Evolutionary conservation across 371 early-diverging fungal species (phyloP).

Genomic region (Lichtheimia corymbifera): DNA sequence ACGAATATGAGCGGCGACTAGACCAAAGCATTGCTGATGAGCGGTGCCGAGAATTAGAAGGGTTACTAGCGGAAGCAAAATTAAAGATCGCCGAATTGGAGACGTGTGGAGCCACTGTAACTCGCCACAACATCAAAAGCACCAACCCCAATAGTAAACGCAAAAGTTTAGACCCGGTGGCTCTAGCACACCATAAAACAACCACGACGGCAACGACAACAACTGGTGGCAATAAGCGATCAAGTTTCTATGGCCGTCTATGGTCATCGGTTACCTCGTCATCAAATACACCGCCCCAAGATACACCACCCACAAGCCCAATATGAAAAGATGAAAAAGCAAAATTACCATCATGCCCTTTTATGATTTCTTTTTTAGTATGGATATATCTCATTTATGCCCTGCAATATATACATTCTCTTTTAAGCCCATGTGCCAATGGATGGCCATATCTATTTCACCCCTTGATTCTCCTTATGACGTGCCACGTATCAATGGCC

Average conservation of each 20-base stretch:
- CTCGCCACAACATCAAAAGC: not conserved
- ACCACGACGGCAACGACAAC: not conserved
- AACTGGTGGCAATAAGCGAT: slow-evolving; percentile 11
- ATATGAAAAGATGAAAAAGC: not conserved
- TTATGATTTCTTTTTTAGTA: not conserved
- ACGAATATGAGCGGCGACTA: slow-evolving; percentile 1
- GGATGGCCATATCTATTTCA: not conserved
- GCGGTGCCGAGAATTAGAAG: slow-evolving; percentile 29
- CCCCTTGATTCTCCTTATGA: not conserved
- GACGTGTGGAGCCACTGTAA: slow-evolving; percentile 13
- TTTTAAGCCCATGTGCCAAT: not conserved
- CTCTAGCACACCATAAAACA: not conserved
- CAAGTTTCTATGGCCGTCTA: slow-evolving; percentile 25
- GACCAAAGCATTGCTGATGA: slow-evolving; percentile 6
- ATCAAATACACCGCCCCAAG: slow-evolving; percentile 10
- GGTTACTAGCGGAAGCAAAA: slow-evolving; percentile 32
- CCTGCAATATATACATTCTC: not conserved
- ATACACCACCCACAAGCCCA: slow-evolving; percentile 27
- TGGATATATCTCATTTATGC: not conserved
- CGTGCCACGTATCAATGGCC: not conserved
- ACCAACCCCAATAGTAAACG: slow-evolving; percentile 7
- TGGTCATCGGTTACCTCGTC: slow-evolving; percentile 17
- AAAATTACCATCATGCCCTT: not conserved
- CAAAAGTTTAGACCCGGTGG: slow-evolving; percentile 10
- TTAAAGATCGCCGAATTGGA: slow-evolving; percentile 29